Evolutionary conservation across 768 basidiomycete species (phyloP), one percentile per base, ranked within the genome.

Genomic region (Cystobasidiopsis lactophilus): DNA sequence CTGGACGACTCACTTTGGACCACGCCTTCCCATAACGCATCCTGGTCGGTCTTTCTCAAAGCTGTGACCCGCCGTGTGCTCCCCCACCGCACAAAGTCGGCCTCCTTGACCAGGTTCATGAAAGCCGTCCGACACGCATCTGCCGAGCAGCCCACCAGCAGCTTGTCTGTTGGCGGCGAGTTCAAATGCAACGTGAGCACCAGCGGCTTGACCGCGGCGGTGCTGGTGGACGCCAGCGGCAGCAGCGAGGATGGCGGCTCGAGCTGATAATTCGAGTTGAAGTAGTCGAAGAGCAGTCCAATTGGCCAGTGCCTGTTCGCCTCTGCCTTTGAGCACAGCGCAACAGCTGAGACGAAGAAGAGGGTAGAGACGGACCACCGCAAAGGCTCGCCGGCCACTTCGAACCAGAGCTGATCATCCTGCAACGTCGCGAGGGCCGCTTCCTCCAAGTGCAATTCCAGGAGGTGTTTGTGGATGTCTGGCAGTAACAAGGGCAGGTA

Each of bases 321-420:
- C 37, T 52, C 48, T 19, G 37, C 16, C 40, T 27, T 3, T 37
- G 37, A 29, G 51, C 33, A 48, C 3, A 19, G 24, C n/a, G 21
- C 23, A 30, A 33, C 50, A 44, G 33, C 35, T 35, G 9, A 51
- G 19, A 38, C 52, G 50, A 37, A n/a, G n/a, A n/a, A n/a, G n/a
- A n/a, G n/a, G n/a, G n/a, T n/a, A n/a, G 45, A 47, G 9, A 72
- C 77, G 57, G 53, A 91, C 91, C 91, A 95, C 69, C 86, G 85
- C 60, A 89, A 72, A 46, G 82, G 64, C 5, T 73, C 75, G 29
- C 84, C 83, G 50, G 82, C 81, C 57, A 78, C 81, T 67, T 93
- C 86, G 66, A 98, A 93, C 93, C 91, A 96, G 83, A 91, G 86
- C 50, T 89, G 82, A 53, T 84, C 82, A 58, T 88, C 84, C 63